Percentiles rank a stretch among this genome's conserved stretches.
phyloP scores from a whole-genome alignment of 495 filamentous ascomycete genomes.

The Neurospora discreta region DNA sequence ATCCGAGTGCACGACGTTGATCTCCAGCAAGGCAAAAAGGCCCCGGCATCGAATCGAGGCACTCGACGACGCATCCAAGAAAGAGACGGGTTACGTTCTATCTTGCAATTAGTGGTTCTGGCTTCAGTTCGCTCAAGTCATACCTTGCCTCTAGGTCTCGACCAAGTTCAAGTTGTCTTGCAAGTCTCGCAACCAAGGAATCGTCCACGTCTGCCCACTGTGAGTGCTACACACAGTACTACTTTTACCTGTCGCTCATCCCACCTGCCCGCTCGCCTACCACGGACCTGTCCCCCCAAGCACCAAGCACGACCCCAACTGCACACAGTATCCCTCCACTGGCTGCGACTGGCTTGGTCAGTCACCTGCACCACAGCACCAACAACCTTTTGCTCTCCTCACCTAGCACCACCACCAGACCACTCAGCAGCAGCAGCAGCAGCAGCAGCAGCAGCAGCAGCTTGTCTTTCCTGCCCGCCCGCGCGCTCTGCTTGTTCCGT shows the following conservation, averaged over 20 bases:
- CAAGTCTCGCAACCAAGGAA: neutral
- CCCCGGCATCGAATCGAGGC: neutral
- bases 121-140: neutral
- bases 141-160: neutral
- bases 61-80: neutral
- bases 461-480: neutral
- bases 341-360: neutral
- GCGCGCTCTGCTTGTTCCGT: neutral
- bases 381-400: neutral
- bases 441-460: neutral
- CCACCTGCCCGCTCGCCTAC: neutral
- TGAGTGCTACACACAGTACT: neutral
- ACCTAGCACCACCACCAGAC: neutral
- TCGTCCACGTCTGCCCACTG: neutral
- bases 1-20: neutral
- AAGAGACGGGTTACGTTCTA: neutral
- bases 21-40: neutral
- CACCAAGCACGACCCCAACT: neutral
- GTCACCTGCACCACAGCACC: neutral
- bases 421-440: neutral
- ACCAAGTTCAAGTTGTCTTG: neutral
- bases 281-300: neutral
- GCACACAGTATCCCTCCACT: neutral
- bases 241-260: neutral
- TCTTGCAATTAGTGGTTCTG: neutral